Evolutionary conservation across 2,329 filamentous ascomycete genomes (phyloP), one percentile per base, ranked within the genome.

Genomic region (Byssochlamys sp.): DNA sequence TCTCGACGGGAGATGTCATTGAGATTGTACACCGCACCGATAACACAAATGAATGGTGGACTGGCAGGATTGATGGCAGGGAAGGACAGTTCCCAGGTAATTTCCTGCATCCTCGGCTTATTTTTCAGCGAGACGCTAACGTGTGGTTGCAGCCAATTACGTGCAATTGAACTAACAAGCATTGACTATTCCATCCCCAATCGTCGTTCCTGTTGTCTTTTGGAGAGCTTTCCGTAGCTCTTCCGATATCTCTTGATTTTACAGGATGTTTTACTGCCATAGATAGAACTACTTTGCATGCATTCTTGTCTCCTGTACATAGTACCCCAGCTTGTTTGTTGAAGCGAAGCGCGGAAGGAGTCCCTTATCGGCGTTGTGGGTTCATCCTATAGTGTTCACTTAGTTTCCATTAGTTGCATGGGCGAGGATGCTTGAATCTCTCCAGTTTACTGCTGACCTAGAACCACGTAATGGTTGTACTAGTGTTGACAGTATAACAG

Each of bases 21-120:
- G 91, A 97, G 72, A 91, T 99, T 65, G 72, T 94, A 2, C 81
- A 81, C 59, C 82, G 89, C 64, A 95, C 90, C n/a, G 80, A 83
- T 61, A 96, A 96, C 67, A 86, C 90, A 55, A 97, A 99, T 65
- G 94, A 99, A 74, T 99, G 94, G 94, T 99, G 94, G 94, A 86
- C 81, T 7, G 94, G 94, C 39, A 89, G 84, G 70, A 70, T 95
- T 56, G 80, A 87, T 59, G 90, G 88, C 53, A 87, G 87, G 75
- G 79, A 89, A 68, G 94, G 94, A 27, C 92, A 97, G 70, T 99
- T 99, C 72, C 94, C 94, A 76, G 94, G 94, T 96, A 80, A 45
- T 45, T 70, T 84, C 74, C 56, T 57, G 29, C 19, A 31, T 33
- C 59, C 14, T 12, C 28, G 28, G 25, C 48, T 26, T 4, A 14